Evolutionary conservation across 257 asterid genomes (phyloP).

Genomic region (Solanum virginianum): DNA sequence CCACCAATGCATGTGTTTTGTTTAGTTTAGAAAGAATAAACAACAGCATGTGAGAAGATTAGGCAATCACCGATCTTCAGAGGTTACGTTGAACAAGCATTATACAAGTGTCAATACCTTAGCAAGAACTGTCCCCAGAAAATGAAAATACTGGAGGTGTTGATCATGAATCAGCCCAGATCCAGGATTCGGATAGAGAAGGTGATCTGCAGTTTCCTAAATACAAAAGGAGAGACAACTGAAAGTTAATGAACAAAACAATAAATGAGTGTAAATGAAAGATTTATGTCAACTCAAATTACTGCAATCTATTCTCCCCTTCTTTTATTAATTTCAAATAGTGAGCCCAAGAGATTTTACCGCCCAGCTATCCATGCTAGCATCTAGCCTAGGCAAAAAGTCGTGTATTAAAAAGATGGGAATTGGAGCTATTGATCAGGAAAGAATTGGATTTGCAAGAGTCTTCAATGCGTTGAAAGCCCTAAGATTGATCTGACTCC

Average conservation of each 20-base stretch:
- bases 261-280: neutral
- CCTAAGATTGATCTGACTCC: neutral
- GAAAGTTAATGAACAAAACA: neutral
- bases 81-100: neutral
- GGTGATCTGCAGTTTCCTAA: slow-evolving; percentile 93
- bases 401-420: neutral
- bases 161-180: slow-evolving; percentile 80
- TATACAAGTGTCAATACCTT: slow-evolving; percentile 45
- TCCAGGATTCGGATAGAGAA: slow-evolving; percentile 97
- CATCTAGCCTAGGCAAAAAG: neutral
- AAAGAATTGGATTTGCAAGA: neutral
- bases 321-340: neutral
- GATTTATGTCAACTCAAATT: neutral
- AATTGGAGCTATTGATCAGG: neutral
- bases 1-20: neutral
- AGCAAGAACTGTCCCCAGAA: slow-evolving; percentile 92
- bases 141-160: slow-evolving; percentile 87
- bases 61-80: neutral
- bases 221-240: slow-evolving; percentile 10
- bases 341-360: neutral
- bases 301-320: neutral
- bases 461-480: neutral
- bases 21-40: neutral
- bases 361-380: neutral
- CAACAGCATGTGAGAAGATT: neutral